Evolutionary conservation across 495 filamentous ascomycete species (phyloP), one percentile per base, ranked within the genome.

Genomic region (Xylaria scruposa): DNA sequence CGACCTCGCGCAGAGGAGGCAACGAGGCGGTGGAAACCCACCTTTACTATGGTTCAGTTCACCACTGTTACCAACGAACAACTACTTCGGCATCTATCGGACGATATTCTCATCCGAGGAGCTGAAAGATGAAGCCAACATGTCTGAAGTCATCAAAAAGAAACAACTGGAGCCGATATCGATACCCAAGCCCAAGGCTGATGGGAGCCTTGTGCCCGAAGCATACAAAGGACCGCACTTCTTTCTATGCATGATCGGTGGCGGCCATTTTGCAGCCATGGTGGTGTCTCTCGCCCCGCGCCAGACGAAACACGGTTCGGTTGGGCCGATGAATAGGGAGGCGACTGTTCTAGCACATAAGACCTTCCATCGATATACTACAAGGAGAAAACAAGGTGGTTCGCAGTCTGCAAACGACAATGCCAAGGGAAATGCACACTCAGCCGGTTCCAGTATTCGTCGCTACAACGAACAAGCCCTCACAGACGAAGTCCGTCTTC

Each of bases 211-310:
- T 1, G 72, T 86, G 5, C 84, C 87, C 0, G 75, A 83, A 12
- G 79, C 82, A 3, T 85, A 88, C 78, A 88, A 88, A 51, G 85
- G 89, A 36, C 93, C 93, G 7, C 95, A 97, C 75, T 88, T 97
- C 33, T 97, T 99, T 76, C 88, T 98, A 68, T 98, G 94, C 80
- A 99, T 99, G 96, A 97, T 98, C 67, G 96, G 96, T 9, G 96
- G 96, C 73, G 96, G 96, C 2, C 96, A 99, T 76, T 98, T 99
- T 78, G 96, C 96, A 0, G 97, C 92, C 26, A 98, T 98, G 94
- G 84, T 98, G 42, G 91, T 98, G 24, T 93, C 94, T 3, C 85
- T 98, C 4, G 90, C 92, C 0, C 95, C 97, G 0, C 94, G 92
- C 73, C 82, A 90, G 51, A 89, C 88, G 62, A 94, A 94, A 73